A percentile compares a stretch with the other conserved stretches of the same genome.
phyloP scores from a whole-genome alignment of 192 early-diverging fungal species.

The Spizellomyces sp. region DNA sequence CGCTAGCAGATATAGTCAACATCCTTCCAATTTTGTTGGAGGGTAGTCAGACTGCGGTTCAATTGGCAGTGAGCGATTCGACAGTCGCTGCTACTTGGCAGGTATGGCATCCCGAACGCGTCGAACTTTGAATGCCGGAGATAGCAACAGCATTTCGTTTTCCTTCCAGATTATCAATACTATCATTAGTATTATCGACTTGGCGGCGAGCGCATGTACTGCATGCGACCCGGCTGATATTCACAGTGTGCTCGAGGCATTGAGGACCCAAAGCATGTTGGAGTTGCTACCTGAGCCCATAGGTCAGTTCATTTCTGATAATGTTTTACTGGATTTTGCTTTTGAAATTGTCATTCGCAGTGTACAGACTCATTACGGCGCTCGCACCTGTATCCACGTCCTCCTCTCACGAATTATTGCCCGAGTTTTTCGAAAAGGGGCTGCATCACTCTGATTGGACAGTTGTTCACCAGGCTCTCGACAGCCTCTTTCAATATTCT shows the following conservation, averaged over 20 bases:
- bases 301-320: not conserved
- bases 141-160: not conserved
- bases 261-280: no score
- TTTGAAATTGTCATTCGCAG: not conserved
- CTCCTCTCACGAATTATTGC: not conserved
- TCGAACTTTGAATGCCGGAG: not conserved
- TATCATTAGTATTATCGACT: not conserved
- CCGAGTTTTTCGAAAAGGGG: not conserved
- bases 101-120: no score
- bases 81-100: no score
- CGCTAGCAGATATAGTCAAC: not conserved
- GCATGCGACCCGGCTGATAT: not conserved
- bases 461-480: not conserved
- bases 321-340: not conserved
- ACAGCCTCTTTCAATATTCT: not conserved
- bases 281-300: not conserved
- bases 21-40: not conserved
- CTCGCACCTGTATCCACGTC: not conserved
- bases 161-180: not conserved
- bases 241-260: not conserved
- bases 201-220: not conserved
- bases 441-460: not conserved
- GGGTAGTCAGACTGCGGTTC: not conserved
- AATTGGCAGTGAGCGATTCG: not conserved
- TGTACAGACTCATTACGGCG: not conserved